Conservation (phyloP, 2,329 filamentous ascomycete species). For the Paracamarosporium sp. region DNA sequence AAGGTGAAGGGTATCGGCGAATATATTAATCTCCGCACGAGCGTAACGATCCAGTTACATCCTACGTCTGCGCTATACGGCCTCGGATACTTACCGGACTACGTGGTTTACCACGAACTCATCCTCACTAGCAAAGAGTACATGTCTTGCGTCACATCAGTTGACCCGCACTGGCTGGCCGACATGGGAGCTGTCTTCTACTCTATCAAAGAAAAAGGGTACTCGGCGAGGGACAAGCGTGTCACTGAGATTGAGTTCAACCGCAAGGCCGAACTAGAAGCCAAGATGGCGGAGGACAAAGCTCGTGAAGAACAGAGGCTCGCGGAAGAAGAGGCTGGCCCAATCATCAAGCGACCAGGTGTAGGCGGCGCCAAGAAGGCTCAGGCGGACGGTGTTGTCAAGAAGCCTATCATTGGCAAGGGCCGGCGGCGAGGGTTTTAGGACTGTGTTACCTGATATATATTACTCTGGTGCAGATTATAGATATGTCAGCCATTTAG, state of each 20-base stretch:
- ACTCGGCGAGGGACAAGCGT: conserved; percentile 82
- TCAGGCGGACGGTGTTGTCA: conserved; percentile 47
- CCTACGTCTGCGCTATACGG: conserved; percentile 94
- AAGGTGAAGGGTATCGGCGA: conserved; percentile 96
- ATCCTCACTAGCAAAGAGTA: conserved; percentile 97
- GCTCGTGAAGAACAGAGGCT: conserved; percentile 66
- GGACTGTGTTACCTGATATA: no score
- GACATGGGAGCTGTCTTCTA: conserved; percentile 98
- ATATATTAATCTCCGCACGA: conserved; percentile 95
- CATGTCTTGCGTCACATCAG: conserved; percentile 94
- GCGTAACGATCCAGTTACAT: conserved; percentile 91
- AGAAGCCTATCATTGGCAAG: conserved; percentile 44
- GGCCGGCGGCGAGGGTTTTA: conserved; percentile 26
- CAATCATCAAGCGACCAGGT: conserved; percentile 31
- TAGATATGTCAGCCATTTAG: no score
- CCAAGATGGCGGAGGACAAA: conserved; percentile 89
- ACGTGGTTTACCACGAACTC: conserved; percentile 97
- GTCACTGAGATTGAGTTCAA: conserved; percentile 94
- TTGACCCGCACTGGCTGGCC: conserved; percentile 96
- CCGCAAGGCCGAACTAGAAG: conserved; percentile 88
- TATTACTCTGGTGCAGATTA: no score
- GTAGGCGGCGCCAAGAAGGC: conserved; percentile 34
- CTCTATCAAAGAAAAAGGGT: conserved; percentile 96
- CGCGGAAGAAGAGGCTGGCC: conserved; percentile 42
- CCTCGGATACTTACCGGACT: conserved; percentile 90